Conservation (phyloP, 345 rosid genomes). For the Boechera stricta region DNA sequence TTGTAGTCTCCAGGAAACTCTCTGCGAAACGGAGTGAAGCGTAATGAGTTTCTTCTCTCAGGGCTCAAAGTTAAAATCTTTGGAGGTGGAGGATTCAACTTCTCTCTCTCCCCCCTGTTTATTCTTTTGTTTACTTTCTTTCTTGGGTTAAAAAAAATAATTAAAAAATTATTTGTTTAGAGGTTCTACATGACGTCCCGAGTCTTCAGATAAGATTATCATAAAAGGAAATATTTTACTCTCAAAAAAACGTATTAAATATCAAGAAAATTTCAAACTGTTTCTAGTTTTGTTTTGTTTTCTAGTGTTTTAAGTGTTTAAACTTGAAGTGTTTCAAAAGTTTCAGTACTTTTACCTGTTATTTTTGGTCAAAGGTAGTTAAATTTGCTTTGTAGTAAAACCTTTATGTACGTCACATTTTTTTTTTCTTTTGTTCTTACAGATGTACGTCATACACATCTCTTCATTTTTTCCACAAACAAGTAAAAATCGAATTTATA, state of each 20-base stretch:
- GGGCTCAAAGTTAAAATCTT: slow-evolving; percentile 46
- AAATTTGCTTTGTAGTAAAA: slow-evolving; percentile 25
- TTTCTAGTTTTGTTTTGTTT: slow-evolving; percentile 12
- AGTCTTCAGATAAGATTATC: slow-evolving; percentile 30
- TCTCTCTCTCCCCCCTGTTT: slow-evolving; percentile 36
- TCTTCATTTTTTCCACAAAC: background rate
- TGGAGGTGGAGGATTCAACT: slow-evolving; percentile 45
- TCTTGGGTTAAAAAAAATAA: background rate
- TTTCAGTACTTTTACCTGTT: slow-evolving; percentile 22
- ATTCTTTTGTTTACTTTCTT: slow-evolving; percentile 15
- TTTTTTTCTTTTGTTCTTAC: background rate
- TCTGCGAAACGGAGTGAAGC: slow-evolving; percentile 61
- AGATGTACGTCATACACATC: background rate
- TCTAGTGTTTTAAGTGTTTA: background rate
- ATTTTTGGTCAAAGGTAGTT: slow-evolving; percentile 30
- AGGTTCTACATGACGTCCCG: slow-evolving; percentile 13
- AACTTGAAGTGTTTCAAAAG: slow-evolving; percentile 21
- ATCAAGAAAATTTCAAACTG: background rate
- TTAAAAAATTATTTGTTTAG: background rate
- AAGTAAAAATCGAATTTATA: background rate
- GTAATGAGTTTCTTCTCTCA: slow-evolving; percentile 39
- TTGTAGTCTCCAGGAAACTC: slow-evolving; percentile 59
- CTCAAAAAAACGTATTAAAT: slow-evolving; percentile 13
- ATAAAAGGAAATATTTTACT: background rate
- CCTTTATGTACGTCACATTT: slow-evolving; percentile 11